Percentiles rank a stretch among this genome's conserved stretches.
phyloP scores from a whole-genome alignment of 768 basidiomycete genomes.

The Lactarius hatsudake region DNA sequence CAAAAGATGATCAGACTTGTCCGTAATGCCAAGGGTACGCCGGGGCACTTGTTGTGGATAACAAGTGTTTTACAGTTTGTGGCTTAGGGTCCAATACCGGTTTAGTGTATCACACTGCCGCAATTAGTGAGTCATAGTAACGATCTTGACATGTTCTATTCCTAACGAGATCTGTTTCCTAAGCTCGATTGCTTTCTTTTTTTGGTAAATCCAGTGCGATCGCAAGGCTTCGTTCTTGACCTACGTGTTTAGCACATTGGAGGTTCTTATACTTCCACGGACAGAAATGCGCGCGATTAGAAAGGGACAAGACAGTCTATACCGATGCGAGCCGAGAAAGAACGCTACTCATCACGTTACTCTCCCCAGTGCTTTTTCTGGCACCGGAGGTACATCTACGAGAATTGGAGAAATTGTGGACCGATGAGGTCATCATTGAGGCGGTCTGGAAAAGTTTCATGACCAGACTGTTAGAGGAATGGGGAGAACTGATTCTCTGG shows the following conservation, averaged over 20 bases:
- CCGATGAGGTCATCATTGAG: slow-evolving; percentile 14
- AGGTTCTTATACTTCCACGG: slow-evolving; percentile 22
- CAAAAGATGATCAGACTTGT: slow-evolving; percentile 13
- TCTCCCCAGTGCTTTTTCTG: slow-evolving; percentile 18
- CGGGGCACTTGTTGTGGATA: background rate
- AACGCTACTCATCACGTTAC: slow-evolving; percentile 13
- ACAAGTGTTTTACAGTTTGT: background rate
- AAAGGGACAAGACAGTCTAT: slow-evolving; percentile 8
- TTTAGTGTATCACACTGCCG: slow-evolving; percentile 5
- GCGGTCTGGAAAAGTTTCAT: slow-evolving; percentile 16
- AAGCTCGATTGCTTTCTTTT: slow-evolving; percentile 17
- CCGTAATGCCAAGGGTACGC: slow-evolving; percentile 14
- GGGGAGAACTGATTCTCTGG: slow-evolving; percentile 18
- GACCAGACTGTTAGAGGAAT: slow-evolving; percentile 9
- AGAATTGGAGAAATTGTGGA: slow-evolving; percentile 15
- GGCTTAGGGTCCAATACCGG: slow-evolving; percentile 6
- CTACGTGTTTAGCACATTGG: slow-evolving; percentile 13
- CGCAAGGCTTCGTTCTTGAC: background rate
- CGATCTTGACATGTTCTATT: background rate
- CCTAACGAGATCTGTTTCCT: background rate
- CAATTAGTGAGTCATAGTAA: background rate
- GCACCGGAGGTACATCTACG: slow-evolving; percentile 18
- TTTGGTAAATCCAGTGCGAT: slow-evolving; percentile 4
- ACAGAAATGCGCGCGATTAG: slow-evolving; percentile 14
- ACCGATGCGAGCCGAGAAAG: background rate